These are phyloP conservation scores for Coemansia sp. DNA, from an alignment of 192 early-diverging fungal genomes.

Conservation along the genomic window DNA sequence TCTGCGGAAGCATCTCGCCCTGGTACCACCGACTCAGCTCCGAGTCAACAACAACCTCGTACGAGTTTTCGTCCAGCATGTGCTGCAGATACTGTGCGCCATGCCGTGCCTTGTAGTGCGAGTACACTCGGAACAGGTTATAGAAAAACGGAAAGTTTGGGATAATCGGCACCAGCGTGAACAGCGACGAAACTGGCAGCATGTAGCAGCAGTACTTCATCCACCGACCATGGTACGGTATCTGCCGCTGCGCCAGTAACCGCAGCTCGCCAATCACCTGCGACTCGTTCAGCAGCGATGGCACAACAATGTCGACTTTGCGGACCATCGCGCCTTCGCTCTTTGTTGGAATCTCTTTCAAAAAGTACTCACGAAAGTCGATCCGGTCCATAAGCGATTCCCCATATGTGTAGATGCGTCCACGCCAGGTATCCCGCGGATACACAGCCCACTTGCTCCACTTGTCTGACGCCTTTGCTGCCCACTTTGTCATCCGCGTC, in stretches of 20 bases:
- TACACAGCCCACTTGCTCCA: conserved; percentile 48
- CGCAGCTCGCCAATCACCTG: conserved; percentile 54
- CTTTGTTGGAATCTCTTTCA: conserved; percentile 69
- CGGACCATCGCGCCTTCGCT: conserved; percentile 29
- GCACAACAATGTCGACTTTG: conserved; percentile 47
- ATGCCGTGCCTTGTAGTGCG: conserved; percentile 74
- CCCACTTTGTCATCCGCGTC: conserved; percentile 46
- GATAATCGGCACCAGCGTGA: conserved; percentile 69
- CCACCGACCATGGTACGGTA: conserved; percentile 71
- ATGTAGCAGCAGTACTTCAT: conserved; percentile 67
- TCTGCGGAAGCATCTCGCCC: neutral
- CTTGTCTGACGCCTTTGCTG: conserved; percentile 36
- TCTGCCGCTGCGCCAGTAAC: conserved; percentile 47
- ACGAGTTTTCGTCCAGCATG: conserved; percentile 27
- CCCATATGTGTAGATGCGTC: conserved; percentile 60
- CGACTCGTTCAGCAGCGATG: conserved; percentile 49
- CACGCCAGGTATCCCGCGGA: conserved; percentile 58
- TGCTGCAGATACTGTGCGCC: conserved; percentile 55
- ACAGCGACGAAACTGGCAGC: conserved; percentile 67
- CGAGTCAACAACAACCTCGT: conserved; percentile 36
- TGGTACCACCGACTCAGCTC: conserved; percentile 41
- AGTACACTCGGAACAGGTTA: conserved; percentile 77
- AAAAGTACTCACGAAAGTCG: conserved; percentile 73
- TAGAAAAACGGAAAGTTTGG: conserved; percentile 80
- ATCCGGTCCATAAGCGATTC: conserved; percentile 67